Evolutionary conservation across 805 yeast genomes (phyloP), one percentile per base, ranked within the genome.

Genomic region (Debaryomyces hansenii): DNA sequence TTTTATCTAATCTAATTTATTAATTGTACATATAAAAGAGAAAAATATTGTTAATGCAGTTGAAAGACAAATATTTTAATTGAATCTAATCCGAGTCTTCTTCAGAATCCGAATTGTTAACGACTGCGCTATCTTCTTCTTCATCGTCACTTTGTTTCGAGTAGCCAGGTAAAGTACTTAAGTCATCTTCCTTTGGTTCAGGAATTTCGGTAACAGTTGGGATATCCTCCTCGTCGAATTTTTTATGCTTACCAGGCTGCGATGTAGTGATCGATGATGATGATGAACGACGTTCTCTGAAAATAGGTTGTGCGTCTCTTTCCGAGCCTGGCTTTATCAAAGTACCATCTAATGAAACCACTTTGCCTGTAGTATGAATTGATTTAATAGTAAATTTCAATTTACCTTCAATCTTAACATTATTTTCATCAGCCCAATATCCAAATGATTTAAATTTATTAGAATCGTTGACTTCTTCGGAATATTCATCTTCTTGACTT

Each of bases 341-440:
- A 1, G 96, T 84, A n/a, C 98, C 98, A 50, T 90, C 95, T 11
- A 92, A 78, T 8, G 95, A 85, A 12, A 91, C 83, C 45, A 89
- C 85, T 64, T 83, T 85, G 7, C 96, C 96, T 5, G 91, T 79
- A 11, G 85, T 80, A 66, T 80, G 85, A 44, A 92, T 75, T 21
- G 83, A 74, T 60, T 84, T 87, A 37, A 92, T 81, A 2, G 83
- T 81, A 65, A 94, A 90, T 55, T 75, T 76, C 42, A 92, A 66
- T 64, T 89, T 90, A 4, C 96, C 97, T 54, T 87, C 96, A 15
- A 94, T 74, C 45, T 84, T 82, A 37, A 78, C 72, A 11, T 85
- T 96, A 46, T 80, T 72, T 37, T 74, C 86, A 63, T 92, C 96
- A 10, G 74, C 74, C 99, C 99, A 92, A 63, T 87, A 80, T 1